Conservation (phyloP, 2,329 filamentous ascomycete species). For the Chaetomium strumarium region DNA sequence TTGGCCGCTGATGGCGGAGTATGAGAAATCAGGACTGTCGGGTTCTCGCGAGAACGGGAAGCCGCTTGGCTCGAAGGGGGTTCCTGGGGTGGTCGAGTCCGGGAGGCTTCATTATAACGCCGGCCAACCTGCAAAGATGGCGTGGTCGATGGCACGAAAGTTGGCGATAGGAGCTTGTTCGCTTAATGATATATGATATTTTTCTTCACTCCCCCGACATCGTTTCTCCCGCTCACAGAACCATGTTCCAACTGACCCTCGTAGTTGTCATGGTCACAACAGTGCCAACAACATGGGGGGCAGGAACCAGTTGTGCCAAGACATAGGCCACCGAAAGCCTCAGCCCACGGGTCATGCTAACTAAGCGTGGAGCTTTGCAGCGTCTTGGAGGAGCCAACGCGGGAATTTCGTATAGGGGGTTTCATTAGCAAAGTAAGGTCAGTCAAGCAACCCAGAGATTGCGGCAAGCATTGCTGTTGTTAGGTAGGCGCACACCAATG, state of each 20-base stretch:
- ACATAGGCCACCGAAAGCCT: slow-evolving; percentile 31
- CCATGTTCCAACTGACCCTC: slow-evolving; percentile 38
- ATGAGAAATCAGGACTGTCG: not conserved
- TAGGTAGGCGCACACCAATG: no score
- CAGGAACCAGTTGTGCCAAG: slow-evolving; percentile 35
- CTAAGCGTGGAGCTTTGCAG: slow-evolving; percentile 28
- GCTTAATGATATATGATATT: slow-evolving; percentile 1
- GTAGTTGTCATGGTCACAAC: slow-evolving; percentile 36
- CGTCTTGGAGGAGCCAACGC: slow-evolving; percentile 27
- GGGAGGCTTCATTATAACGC: no score
- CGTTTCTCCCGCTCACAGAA: slow-evolving; percentile 24
- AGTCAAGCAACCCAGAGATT: not conserved
- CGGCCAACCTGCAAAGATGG: no score
- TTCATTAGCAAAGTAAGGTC: not conserved
- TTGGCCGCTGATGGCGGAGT: slow-evolving; percentile 10
- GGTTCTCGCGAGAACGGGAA: not conserved
- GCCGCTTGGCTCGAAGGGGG: no score
- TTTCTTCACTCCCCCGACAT: not conserved
- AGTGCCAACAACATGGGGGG: slow-evolving; percentile 34
- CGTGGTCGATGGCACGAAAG: slow-evolving; percentile 2
- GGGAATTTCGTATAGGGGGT: slow-evolving; percentile 17
- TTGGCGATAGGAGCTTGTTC: slow-evolving; percentile 5
- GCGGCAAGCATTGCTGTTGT: no score
- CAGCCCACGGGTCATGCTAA: slow-evolving; percentile 29
- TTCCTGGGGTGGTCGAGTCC: no score